Base-by-base conservation (phyloP, 441 rosid genomes). In the Mallotus japonicus region DNA sequence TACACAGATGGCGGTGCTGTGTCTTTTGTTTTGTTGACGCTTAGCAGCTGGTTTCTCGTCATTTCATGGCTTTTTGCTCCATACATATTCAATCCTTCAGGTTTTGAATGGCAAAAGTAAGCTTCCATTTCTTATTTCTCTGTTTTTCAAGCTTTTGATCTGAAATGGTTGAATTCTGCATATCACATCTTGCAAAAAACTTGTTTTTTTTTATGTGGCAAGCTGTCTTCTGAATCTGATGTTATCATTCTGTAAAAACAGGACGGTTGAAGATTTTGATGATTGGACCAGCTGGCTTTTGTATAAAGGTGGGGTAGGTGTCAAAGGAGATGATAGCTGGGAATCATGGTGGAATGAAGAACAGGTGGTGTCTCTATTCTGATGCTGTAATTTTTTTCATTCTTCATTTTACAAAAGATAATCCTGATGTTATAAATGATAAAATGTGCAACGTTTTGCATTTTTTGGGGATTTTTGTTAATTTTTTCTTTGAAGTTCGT, bases 341-440 rank as follows among this genome's bases (percentile, higher is more conserved):
- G 99, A 95, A 81, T 86, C 97, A 56, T 95, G 99, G 99, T 95
- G 99, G 97, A 91, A 91, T 54, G 99, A 95, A 80, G 97, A 95
- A 69, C 99, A 92, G 97, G 99, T 91, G 74, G 67, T 58, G 12
- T 68, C 68, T 47, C 74, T 54, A 17, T n/a, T 37, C 37, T 69
- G 8, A 20, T 19, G 58, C 8, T 47, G 15, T 19, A 8, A 58
- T 5, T 22, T 34, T 55, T 19, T 20, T 6, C 14, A 40, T 9
- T 28, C 59, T 37, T 56, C 50, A 10, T 58, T 14, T 57, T 22
- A 20, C 32, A 56, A 20, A 55, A 19, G 16, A 46, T 32, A 55
- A 10, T 2, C 62, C 62, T 5, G 34, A 40, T 69, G 44, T 19
- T 37, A 37, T 2, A 40, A 40, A 69, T 6, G 8, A 56, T 1